Evolutionary conservation across 1,139 yeast genomes (phyloP).

Genomic region (Diutina rugosa): DNA sequence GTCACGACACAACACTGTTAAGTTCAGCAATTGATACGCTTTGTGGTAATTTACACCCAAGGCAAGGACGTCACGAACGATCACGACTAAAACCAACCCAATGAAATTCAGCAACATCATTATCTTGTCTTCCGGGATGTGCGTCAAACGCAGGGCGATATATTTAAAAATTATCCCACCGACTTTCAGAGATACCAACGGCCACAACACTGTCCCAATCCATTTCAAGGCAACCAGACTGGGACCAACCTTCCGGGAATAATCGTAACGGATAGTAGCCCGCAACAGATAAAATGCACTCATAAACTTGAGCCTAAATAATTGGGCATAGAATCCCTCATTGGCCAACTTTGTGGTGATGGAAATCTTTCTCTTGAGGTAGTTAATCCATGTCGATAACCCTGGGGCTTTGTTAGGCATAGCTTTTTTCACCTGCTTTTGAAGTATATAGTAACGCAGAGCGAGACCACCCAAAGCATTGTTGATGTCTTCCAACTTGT

Average conservation of each 20-base stretch:
- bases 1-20: background rate
- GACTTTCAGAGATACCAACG: slow-evolving; percentile 22
- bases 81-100: slow-evolving; percentile 25
- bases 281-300: slow-evolving; percentile 12
- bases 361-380: slow-evolving; percentile 4
- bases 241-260: slow-evolving; percentile 14
- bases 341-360: slow-evolving; percentile 2
- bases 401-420: slow-evolving; percentile 3
- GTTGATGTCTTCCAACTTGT: slow-evolving; percentile 12
- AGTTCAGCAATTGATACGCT: slow-evolving; percentile 12
- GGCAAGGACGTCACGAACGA: slow-evolving; percentile 25
- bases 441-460: background rate
- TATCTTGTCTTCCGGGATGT: slow-evolving; percentile 24
- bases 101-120: slow-evolving; percentile 29
- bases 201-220: slow-evolving; percentile 28
- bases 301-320: slow-evolving; percentile 5
- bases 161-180: slow-evolving; percentile 14
- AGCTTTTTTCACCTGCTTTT: background rate
- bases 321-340: slow-evolving; percentile 6
- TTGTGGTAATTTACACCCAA: slow-evolving; percentile 18
- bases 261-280: slow-evolving; percentile 25
- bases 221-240: slow-evolving; percentile 16
- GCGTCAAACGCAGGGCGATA: slow-evolving; percentile 6
- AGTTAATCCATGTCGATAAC: slow-evolving; percentile 7
- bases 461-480: background rate